Percentiles rank a stretch among this genome's conserved stretches.
These are phyloP conservation scores for Phascolomyces articulosus DNA, from an alignment of 371 early-diverging fungal genomes.

Conservation along the genomic window DNA sequence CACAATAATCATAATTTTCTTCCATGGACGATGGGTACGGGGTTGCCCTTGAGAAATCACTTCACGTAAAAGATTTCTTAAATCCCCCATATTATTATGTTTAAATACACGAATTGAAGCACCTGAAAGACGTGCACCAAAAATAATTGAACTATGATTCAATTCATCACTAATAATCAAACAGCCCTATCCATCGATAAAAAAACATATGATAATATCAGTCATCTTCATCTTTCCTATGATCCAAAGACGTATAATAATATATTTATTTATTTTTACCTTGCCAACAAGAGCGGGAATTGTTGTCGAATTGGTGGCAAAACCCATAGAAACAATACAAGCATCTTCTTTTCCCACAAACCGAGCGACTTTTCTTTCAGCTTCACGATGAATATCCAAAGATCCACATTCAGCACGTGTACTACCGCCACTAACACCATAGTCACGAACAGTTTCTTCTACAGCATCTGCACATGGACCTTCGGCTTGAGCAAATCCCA, in stretches of 20 bases:
- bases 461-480: constrained; percentile 96
- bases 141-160: constrained; percentile 97
- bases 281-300: constrained; percentile 94
- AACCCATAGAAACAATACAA: constrained; percentile 58
- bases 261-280: not conserved
- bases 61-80: constrained; percentile 90
- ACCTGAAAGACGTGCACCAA: constrained; percentile 94
- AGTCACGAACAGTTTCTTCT: constrained; percentile 65
- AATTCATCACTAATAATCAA: constrained; percentile 98
- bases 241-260: too few species aligned
- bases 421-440: constrained; percentile 72
- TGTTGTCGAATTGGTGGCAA: constrained; percentile 97
- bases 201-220: not conserved
- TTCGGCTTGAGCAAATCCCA: constrained; percentile 95
- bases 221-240: too few species aligned
- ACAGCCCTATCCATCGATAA: constrained; percentile 78
- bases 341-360: constrained; percentile 68
- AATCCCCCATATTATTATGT: constrained; percentile 88
- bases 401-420: constrained; percentile 77
- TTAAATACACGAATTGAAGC: constrained; percentile 96
- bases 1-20: constrained; percentile 98
- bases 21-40: constrained; percentile 98
- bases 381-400: constrained; percentile 71
- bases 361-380: constrained; percentile 92
- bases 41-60: constrained; percentile 99